phyloP scores from a whole-genome alignment of 371 early-diverging fungal genomes.

The Lichtheimia corymbifera region DNA sequence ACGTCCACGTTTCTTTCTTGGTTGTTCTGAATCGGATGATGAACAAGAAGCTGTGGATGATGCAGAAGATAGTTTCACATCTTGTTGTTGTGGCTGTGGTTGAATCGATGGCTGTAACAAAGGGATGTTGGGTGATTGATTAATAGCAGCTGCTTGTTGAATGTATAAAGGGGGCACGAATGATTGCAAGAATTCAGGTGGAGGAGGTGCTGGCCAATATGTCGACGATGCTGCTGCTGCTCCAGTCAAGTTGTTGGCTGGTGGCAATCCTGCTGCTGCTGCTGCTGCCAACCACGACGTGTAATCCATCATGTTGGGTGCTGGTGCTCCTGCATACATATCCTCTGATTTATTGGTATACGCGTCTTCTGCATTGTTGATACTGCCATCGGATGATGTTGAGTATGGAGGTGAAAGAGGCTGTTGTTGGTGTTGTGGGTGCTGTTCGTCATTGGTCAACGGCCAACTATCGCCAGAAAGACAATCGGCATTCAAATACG shows the following conservation, averaged over 20 bases:
- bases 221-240: background rate
- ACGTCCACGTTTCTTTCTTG: constrained; percentile 45
- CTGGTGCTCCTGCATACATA: background rate
- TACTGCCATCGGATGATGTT: constrained; percentile 7
- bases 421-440: too few species aligned
- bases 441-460: constrained; percentile 5
- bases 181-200: constrained; percentile 10
- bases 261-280: constrained; percentile 4
- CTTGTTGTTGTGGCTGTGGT: background rate
- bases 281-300: constrained; percentile 4
- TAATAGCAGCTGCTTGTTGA: constrained; percentile 5
- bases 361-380: constrained; percentile 1
- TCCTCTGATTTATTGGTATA: constrained; percentile 4
- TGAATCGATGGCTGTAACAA: background rate
- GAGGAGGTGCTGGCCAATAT: constrained; percentile 1
- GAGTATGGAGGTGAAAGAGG: constrained; percentile 22
- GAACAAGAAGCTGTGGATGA: constrained; percentile 14
- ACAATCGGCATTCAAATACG: constrained; percentile 42
- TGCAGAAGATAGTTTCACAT: background rate
- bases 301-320: constrained; percentile 8
- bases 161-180: constrained; percentile 19
- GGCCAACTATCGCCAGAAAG: constrained; percentile 23
- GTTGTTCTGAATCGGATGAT: constrained; percentile 28
- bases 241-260: background rate
- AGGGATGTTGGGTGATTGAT: too few species aligned